phyloP scores from a whole-genome alignment of 2,329 filamentous ascomycete genomes.

The Fusarium algeriense region DNA sequence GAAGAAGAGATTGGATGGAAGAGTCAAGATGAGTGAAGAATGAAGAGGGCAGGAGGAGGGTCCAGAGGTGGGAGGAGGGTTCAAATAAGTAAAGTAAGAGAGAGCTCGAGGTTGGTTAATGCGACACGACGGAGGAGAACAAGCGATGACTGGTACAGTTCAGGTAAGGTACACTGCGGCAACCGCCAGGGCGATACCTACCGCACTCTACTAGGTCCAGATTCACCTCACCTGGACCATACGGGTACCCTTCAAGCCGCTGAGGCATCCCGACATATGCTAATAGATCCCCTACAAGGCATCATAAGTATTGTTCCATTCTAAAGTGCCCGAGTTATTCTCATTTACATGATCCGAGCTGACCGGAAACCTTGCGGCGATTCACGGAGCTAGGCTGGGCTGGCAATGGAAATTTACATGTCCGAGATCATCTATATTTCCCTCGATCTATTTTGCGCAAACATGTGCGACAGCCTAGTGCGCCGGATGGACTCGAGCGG shows the following conservation, averaged over 20 bases:
- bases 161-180: constrained; percentile 13
- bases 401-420: constrained; percentile 32
- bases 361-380: constrained; percentile 15
- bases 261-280: constrained; percentile 18
- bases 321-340: constrained; percentile 1
- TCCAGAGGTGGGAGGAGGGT: constrained; percentile 41
- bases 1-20: constrained; percentile 17
- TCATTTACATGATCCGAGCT: constrained; percentile 19
- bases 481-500: constrained; percentile 25
- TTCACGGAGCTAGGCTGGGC: constrained; percentile 1
- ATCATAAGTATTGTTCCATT: constrained; percentile 1
- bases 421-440: constrained; percentile 30
- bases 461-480: constrained; percentile 34
- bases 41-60: constrained; percentile 14
- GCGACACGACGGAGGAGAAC: constrained; percentile 18
- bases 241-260: constrained; percentile 9
- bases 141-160: constrained; percentile 21
- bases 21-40: constrained; percentile 21
- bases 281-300: constrained; percentile 11
- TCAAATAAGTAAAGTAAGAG: constrained; percentile 38
- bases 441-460: constrained; percentile 12
- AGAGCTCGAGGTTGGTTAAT: constrained; percentile 34
- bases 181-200: constrained; percentile 33
- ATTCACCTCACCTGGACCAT: not conserved
- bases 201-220: constrained; percentile 8